Evolutionary conservation across 306 rosid species (phyloP), one percentile per base, ranked within the genome.

Genomic region (Pyrus betulifolia): DNA sequence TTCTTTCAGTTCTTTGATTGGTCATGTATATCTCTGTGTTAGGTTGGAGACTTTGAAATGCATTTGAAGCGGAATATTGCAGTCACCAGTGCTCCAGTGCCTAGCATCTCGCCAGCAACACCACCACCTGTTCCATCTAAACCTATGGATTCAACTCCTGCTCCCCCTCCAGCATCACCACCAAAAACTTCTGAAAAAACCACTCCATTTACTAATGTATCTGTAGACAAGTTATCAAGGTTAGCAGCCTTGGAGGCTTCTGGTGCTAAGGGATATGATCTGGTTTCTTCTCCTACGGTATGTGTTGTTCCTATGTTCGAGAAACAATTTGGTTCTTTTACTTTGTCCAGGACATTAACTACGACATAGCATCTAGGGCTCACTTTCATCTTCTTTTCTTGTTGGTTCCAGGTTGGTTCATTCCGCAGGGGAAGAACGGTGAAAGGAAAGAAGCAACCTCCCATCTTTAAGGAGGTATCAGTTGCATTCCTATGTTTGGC

Each of bases 1-100:
- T 73, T 59, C 60, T 59, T 70, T 71, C 58, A 84, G 67, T 73
- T 59, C 60, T 59, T 51, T 59, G 74, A 76, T 78, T 74, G 75
- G 55, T 60, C 54, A 46, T 69, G 23, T 57, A 74, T 58, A 75
- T 63, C 68, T 85, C 64, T 85, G 75, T 79, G 58, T 77, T 78
- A 96, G 99, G 86, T 96, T 79, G 99, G 99, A 76, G 98, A 91
- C 78, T 95, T 95, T 82, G 96, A 95, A 85, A 91, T 95, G 99
- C 95, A 92, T 84, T 82, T 95, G 75, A 95, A 89, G 93, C 87
- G 99, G 60, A 92, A 88, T 69, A 59, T 92, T 81, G 99, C 93
- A 81, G 97, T 82, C 67, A 84, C 84, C 51, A 76, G 46, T 69
- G 77, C 89, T 82, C 93, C 96, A 14, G 64, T 88, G 77, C 87